Evolutionary conservation across 108 stramenopile species (phyloP).

Genomic region (Cyclotella kingstonii): DNA sequence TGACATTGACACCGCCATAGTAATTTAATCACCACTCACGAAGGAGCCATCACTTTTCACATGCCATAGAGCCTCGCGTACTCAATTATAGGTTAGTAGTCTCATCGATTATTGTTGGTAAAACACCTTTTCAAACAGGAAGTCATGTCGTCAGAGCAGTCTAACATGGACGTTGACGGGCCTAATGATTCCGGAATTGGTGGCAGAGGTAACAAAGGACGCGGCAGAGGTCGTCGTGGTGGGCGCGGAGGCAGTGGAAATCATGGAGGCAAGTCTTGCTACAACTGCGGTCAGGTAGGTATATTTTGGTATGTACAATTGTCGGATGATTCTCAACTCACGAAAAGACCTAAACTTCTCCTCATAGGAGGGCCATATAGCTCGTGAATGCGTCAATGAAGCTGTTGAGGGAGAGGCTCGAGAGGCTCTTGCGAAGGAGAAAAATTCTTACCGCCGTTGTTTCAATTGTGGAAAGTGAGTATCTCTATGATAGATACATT

Average conservation of each 20-base stretch:
- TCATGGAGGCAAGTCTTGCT: constrained; percentile 64
- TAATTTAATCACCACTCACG: no score
- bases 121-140: background rate
- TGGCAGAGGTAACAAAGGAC: constrained; percentile 11
- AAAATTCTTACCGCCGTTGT: constrained; percentile 63
- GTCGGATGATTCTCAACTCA: background rate
- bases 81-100: no score
- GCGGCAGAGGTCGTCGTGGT: constrained; percentile 3
- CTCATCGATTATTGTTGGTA: background rate
- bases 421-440: constrained; percentile 46
- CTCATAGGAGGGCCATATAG: constrained; percentile 50
- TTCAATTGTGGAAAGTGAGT: constrained; percentile 80
- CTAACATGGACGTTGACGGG: constrained; percentile 7
- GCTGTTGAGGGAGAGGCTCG: constrained; percentile 59
- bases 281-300: constrained; percentile 73
- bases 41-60: no score
- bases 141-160: constrained; percentile 23
- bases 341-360: background rate
- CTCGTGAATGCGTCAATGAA: constrained; percentile 57
- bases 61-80: no score
- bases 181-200: constrained; percentile 1
- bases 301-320: background rate
- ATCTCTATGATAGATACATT: background rate
- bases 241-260: background rate
- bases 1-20: no score